Conservation (phyloP, 331 rosid species). For the Pyrus hybrid region DNA sequence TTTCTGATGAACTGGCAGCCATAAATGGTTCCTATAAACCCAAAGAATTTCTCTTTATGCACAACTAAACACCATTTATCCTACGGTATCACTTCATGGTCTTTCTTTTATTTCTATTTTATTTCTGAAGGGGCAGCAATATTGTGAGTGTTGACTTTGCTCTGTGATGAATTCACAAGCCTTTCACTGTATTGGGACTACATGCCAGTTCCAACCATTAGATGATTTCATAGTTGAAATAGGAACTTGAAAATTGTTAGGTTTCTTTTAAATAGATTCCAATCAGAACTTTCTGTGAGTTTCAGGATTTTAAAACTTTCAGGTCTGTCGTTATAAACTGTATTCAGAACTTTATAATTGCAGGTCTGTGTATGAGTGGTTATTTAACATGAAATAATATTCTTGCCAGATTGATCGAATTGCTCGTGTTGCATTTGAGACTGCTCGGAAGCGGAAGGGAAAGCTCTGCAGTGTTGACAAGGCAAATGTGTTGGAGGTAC, state of each 20-base stretch:
- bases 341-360: not conserved
- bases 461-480: slow-evolving; percentile 90
- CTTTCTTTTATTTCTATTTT: no score
- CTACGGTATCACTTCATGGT: not conserved
- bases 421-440: slow-evolving; percentile 79
- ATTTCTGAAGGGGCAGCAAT: not conserved
- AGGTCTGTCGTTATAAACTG: not conserved
- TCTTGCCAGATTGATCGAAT: slow-evolving; percentile 75
- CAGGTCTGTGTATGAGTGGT: not conserved
- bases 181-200: not conserved
- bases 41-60: not conserved
- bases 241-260: not conserved
- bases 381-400: slow-evolving; percentile 13
- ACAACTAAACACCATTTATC: not conserved
- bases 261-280: not conserved
- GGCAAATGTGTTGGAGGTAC: slow-evolving; percentile 95
- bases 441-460: slow-evolving; percentile 70
- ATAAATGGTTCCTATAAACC: not conserved
- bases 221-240: not conserved
- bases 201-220: not conserved
- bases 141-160: not conserved
- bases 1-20: not conserved
- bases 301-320: not conserved
- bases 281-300: not conserved
- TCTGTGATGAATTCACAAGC: not conserved